Percentiles rank a stretch among this genome's conserved stretches.
phyloP scores from a whole-genome alignment of 106 monocot genomes.

The Narthecium ossifragum region DNA sequence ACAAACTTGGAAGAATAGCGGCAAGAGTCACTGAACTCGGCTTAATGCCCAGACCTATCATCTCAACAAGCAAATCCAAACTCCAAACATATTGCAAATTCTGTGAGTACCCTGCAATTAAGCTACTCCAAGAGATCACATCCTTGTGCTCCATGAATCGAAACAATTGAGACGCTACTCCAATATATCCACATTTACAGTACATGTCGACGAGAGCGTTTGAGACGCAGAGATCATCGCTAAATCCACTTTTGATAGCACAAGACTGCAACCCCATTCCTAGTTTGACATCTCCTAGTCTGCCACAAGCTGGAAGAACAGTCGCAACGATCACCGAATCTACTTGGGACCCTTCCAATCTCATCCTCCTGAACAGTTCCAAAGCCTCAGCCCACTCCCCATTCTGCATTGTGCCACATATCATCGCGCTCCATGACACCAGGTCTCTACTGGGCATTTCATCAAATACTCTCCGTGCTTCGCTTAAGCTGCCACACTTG shows the following conservation, averaged over 20 bases:
- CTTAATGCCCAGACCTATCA: constrained; percentile 22
- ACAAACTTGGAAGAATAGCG: constrained; percentile 32
- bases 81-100: constrained; percentile 21
- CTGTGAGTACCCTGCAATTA: constrained; percentile 58
- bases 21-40: constrained; percentile 41
- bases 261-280: constrained; percentile 47
- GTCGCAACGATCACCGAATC: constrained; percentile 53
- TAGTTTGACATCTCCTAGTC: constrained; percentile 15
- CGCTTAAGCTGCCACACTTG: constrained; percentile 29
- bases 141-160: constrained; percentile 27
- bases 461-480: constrained; percentile 33
- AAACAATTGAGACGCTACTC: constrained; percentile 19
- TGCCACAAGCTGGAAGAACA: constrained; percentile 44
- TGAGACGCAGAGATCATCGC: constrained; percentile 31
- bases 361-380: constrained; percentile 32
- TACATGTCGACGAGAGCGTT: constrained; percentile 73
- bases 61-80: constrained; percentile 20
- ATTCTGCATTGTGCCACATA: constrained; percentile 28
- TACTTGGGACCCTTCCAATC: constrained; percentile 20
- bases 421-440: constrained; percentile 39
- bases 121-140: constrained; percentile 56
- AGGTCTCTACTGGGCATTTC: constrained; percentile 31
- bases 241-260: constrained; percentile 26
- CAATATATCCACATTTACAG: constrained; percentile 32
- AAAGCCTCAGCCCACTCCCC: constrained; percentile 39